Evolutionary conservation across 2,329 filamentous ascomycete genomes (phyloP).

Genomic region (Penicillium sp.): DNA sequence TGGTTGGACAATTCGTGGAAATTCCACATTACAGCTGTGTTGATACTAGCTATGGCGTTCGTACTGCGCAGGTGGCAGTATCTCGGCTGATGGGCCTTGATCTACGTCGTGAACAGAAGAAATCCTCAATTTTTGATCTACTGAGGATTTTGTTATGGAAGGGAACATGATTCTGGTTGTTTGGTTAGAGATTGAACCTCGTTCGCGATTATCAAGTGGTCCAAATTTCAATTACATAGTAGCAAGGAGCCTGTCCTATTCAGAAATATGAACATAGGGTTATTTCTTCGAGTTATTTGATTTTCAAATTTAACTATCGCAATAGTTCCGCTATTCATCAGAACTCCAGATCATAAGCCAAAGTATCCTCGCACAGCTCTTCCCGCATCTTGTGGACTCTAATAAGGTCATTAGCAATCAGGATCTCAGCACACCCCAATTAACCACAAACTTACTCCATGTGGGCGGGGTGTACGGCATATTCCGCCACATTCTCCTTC

Average conservation of each 20-base stretch:
- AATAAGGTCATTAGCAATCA: conserved; percentile 1
- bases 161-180: not conserved
- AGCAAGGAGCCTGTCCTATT: too few relatives aligned
- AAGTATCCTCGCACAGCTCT: conserved; percentile 42
- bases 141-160: not conserved
- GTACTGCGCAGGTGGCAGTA: not conserved
- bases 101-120: not conserved
- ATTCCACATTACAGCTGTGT: not conserved
- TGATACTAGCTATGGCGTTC: not conserved
- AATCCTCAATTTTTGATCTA: not conserved
- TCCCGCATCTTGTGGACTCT: conserved; percentile 43
- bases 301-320: too few relatives aligned
- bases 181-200: not conserved
- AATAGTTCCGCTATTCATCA: too few relatives aligned
- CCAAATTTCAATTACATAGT: too few relatives aligned
- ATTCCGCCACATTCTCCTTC: conserved; percentile 42
- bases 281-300: too few relatives aligned
- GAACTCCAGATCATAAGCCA: conserved; percentile 46
- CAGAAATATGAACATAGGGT: too few relatives aligned
- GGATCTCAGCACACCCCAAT: not conserved
- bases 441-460: conserved; percentile 37
- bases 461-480: conserved; percentile 49
- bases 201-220: too few relatives aligned
- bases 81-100: not conserved
- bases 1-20: not conserved